Base-by-base conservation (phyloP, 1,284 basidiomycete species). In the Rhizoctonia solani region DNA sequence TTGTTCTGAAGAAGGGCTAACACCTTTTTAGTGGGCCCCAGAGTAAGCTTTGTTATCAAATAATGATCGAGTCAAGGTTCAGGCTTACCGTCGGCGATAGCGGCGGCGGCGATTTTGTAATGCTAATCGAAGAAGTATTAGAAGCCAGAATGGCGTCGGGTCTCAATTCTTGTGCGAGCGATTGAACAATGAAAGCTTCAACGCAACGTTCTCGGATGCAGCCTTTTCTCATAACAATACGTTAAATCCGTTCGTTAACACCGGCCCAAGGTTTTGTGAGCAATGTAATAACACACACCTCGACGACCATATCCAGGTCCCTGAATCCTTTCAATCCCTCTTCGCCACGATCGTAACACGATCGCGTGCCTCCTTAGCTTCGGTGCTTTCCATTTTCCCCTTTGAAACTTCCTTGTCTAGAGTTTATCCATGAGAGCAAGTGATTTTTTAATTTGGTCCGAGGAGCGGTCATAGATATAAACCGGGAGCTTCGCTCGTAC, bases 41-140 rank as follows among this genome's bases (percentile, higher is more conserved):
- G n/a, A n/a, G n/a, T n/a, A n/a, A n/a, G n/a, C n/a, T n/a, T n/a
- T n/a, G n/a, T n/a, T n/a, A n/a, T n/a, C n/a, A n/a, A n/a, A n/a
- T n/a, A n/a, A n/a, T n/a, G n/a, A n/a, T n/a, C n/a, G n/a, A n/a
- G n/a, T n/a, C n/a, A n/a, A n/a, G n/a, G n/a, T n/a, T n/a, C n/a
- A n/a, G n/a, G n/a, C n/a, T n/a, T n/a, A n/a, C n/a, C n/a, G n/a
- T 81, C 77, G 0, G 83, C 85, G 27, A 91, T 79, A 1, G 90
- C 88, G 23, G 90, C 81, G 6, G 89, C 88, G 0, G 96, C 95
- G 68, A 98, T 92, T 79, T 95, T 25, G 94, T 95, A 54, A 99
- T 87, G 71, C 90, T 93, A 72, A 98, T 97, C 11, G 92, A 95
- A 63, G 92, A 95, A 1, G 95, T 99, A 75, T 99, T 98, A 56